A percentile compares a stretch with the other conserved stretches of the same genome.
phyloP scores from a whole-genome alignment of 1,139 yeast species.

The Sugiyamaella japonica region DNA sequence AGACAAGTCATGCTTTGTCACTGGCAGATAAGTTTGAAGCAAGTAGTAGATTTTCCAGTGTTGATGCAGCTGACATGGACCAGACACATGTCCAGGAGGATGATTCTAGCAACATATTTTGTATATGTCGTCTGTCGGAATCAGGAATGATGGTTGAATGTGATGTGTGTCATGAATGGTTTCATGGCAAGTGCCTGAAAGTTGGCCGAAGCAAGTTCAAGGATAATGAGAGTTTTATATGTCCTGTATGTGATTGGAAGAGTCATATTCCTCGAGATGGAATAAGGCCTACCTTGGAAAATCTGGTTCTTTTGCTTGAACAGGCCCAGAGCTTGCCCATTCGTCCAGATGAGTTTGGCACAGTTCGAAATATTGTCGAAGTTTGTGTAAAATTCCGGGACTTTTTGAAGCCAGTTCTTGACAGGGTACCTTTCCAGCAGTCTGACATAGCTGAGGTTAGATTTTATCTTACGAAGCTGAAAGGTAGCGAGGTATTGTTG shows the following conservation, averaged over 20 bases:
- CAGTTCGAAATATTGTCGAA: conserved; percentile 41
- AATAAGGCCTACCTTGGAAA: conserved; percentile 41
- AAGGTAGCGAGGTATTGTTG: conserved; percentile 43
- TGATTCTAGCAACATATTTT: conserved; percentile 46
- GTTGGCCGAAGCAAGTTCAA: conserved; percentile 33
- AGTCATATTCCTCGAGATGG: conserved; percentile 39
- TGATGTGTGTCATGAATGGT: conserved; percentile 79
- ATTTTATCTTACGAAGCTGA: conserved; percentile 49
- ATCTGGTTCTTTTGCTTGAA: conserved; percentile 36
- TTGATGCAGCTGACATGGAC: not conserved
- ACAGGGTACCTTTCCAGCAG: conserved; percentile 10
- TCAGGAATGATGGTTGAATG: conserved; percentile 77
- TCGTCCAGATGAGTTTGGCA: conserved; percentile 34
- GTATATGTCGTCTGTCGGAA: conserved; percentile 70
- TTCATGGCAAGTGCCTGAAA: conserved; percentile 66
- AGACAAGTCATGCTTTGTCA: conserved; percentile 45
- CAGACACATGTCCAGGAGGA: conserved; percentile 12
- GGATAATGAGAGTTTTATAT: conserved; percentile 49
- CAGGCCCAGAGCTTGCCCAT: conserved; percentile 33
- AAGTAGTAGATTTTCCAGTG: conserved; percentile 3
- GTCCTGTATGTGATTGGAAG: conserved; percentile 65
- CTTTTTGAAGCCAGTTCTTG: conserved; percentile 25
- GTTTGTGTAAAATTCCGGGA: conserved; percentile 34
- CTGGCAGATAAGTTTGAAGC: conserved; percentile 44
- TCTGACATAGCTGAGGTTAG: conserved; percentile 36